phyloP scores from a whole-genome alignment of 371 early-diverging fungal species.

The Haplosporangium sp. region DNA sequence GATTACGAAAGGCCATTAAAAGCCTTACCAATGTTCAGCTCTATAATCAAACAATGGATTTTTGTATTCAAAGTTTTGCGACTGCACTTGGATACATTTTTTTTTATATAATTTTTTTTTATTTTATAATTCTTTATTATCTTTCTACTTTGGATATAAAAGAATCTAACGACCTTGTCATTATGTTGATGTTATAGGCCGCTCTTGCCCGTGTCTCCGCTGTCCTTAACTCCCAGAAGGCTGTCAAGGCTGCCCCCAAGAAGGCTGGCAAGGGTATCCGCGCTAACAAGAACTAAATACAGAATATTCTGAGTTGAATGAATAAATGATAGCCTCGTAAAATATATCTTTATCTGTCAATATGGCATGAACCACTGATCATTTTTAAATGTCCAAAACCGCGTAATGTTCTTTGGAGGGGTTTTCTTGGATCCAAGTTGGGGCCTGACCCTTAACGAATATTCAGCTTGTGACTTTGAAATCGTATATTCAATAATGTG shows the following conservation, averaged over 20 bases:
- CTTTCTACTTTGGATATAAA: not conserved
- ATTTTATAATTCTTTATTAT: not conserved
- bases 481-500: not conserved
- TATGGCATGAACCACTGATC: not conserved
- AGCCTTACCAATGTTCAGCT: conserved; percentile 39
- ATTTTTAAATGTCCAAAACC: too few species aligned
- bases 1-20: conserved; percentile 23
- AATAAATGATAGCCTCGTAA: conserved; percentile 19
- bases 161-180: not conserved
- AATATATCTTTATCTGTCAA: not conserved
- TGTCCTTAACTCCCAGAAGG: conserved; percentile 73
- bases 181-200: conserved; percentile 56
- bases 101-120: not conserved
- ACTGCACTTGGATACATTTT: conserved; percentile 47
- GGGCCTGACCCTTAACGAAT: not conserved
- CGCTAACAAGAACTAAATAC: conserved; percentile 55
- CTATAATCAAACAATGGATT: conserved; percentile 42
- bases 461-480: not conserved
- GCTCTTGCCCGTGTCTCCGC: conserved; percentile 87
- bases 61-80: conserved; percentile 54
- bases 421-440: not conserved
- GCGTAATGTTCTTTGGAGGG: not conserved
- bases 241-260: conserved; percentile 71
- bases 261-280: conserved; percentile 65
- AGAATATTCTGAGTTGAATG: conserved; percentile 21